A percentile compares a stretch with the other conserved stretches of the same genome.
phyloP scores from a whole-genome alignment of 345 rosid genomes.

The Salix viminalis region DNA sequence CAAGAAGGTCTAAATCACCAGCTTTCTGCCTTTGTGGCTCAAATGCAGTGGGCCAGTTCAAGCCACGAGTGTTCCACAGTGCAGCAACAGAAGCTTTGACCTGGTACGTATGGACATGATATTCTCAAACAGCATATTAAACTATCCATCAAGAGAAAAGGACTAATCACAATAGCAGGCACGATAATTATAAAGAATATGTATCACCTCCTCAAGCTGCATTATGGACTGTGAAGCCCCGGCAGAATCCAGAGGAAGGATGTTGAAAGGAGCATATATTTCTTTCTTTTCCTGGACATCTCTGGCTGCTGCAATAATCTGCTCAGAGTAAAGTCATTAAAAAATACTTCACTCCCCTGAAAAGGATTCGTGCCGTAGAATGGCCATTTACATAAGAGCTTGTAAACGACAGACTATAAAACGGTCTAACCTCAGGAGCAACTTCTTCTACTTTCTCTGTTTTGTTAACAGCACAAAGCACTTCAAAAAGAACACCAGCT shows the following conservation, averaged over 20 bases:
- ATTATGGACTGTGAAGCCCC: slow-evolving; percentile 88
- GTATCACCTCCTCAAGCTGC: slow-evolving; percentile 89
- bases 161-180: slow-evolving; percentile 9
- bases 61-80: slow-evolving; percentile 74
- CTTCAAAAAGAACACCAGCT: slow-evolving; percentile 97
- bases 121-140: slow-evolving; percentile 20
- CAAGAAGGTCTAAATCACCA: slow-evolving; percentile 85
- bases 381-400: neutral
- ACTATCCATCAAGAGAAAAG: slow-evolving; percentile 1
- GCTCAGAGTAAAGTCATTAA: slow-evolving; percentile 25
- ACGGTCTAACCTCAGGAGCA: slow-evolving; percentile 83
- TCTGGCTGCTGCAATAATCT: slow-evolving; percentile 97
- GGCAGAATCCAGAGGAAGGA: slow-evolving; percentile 93
- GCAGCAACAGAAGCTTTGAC: slow-evolving; percentile 96
- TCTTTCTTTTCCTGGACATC: slow-evolving; percentile 98
- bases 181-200: neutral
- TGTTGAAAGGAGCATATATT: slow-evolving; percentile 92
- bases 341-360: neutral
- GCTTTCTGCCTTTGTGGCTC: slow-evolving; percentile 83
- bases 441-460: slow-evolving; percentile 98
- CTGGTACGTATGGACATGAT: slow-evolving; percentile 32
- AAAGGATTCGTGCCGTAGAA: neutral
- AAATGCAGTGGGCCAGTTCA: slow-evolving; percentile 81
- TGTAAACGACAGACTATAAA: slow-evolving; percentile 3
- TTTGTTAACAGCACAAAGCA: slow-evolving; percentile 94